Evolutionary conservation across 192 early-diverging fungal species (phyloP).

Genomic region (Chytriomyces confervae): DNA sequence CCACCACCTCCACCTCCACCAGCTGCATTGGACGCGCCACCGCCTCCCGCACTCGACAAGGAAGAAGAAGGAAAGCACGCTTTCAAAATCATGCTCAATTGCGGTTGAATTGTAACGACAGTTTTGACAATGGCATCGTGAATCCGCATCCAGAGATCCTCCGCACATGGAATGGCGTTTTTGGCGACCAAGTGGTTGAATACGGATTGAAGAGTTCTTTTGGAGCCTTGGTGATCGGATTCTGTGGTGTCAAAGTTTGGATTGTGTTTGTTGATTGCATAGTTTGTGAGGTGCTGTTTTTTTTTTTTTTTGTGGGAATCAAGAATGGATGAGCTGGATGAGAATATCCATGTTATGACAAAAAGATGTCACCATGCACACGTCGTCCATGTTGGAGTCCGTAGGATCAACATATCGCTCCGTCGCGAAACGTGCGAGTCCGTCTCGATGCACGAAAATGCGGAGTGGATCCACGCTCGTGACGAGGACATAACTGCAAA

Average conservation of each 20-base stretch:
- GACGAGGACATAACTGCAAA: conserved; percentile 58
- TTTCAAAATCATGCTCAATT: conserved; percentile 47
- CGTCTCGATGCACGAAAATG: conserved; percentile 62
- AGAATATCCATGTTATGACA: too few relatives aligned
- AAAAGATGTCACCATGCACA: conserved; percentile 46
- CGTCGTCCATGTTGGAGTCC: conserved; percentile 49
- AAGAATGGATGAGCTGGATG: too few relatives aligned
- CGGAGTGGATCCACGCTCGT: conserved; percentile 59
- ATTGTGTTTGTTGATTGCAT: conserved; percentile 66
- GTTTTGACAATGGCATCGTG: conserved; percentile 61
- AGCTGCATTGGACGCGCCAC: conserved; percentile 2
- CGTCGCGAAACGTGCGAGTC: conserved; percentile 66
- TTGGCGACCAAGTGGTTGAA: conserved; percentile 35
- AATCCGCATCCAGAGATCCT: conserved; percentile 52
- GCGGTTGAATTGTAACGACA: conserved; percentile 58
- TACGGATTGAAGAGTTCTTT: conserved; percentile 50
- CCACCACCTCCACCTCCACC: too few relatives aligned
- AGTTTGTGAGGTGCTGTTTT: conserved; percentile 61
- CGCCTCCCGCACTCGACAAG: neutral
- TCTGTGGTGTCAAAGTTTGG: conserved; percentile 45
- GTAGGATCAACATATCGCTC: conserved; percentile 52
- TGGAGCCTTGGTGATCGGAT: conserved; percentile 47
- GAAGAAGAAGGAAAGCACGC: conserved; percentile 51
- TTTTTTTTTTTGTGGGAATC: too few relatives aligned
- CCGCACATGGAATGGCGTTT: conserved; percentile 21